Conservation (phyloP, 2,329 filamentous ascomycete species). For the Dothiorella sarmentorum region DNA sequence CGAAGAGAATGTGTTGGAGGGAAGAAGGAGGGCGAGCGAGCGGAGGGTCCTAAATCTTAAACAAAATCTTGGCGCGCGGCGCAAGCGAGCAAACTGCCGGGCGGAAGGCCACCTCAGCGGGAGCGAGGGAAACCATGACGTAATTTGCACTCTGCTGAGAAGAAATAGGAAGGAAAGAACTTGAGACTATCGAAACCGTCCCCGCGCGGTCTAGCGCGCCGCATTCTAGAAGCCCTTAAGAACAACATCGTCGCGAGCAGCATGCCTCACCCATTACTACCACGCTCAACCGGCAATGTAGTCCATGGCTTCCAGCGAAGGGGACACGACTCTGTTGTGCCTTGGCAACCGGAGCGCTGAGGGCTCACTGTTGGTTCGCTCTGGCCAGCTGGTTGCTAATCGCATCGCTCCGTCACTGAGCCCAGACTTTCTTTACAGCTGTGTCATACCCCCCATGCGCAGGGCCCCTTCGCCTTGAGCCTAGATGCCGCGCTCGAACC, state of each 20-base stretch:
- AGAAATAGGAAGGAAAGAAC: not conserved
- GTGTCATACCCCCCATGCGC: too few relatives aligned
- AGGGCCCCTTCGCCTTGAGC: too few relatives aligned
- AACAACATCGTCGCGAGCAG: not conserved
- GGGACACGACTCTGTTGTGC: too few relatives aligned
- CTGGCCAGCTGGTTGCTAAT: too few relatives aligned
- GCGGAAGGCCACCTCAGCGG: not conserved
- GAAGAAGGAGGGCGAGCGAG: not conserved
- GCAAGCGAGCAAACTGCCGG: not conserved
- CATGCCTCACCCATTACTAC: not conserved
- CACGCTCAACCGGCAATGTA: too few relatives aligned
- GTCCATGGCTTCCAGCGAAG: too few relatives aligned
- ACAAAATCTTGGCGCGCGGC: not conserved
- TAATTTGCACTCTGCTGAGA: not conserved
- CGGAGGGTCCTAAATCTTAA: not conserved
- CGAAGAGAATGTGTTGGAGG: not conserved
- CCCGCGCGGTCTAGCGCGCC: not conserved
- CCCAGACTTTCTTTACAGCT: not conserved
- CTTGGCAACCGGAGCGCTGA: too few relatives aligned
- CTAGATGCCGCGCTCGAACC: too few relatives aligned
- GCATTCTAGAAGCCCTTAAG: constrained; percentile 3
- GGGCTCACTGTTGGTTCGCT: too few relatives aligned
- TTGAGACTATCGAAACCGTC: not conserved
- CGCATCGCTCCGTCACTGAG: too few relatives aligned
- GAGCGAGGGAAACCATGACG: not conserved